Evolutionary conservation across 2,329 filamentous ascomycete species (phyloP).

Genomic region (Epichloe hybrida): DNA sequence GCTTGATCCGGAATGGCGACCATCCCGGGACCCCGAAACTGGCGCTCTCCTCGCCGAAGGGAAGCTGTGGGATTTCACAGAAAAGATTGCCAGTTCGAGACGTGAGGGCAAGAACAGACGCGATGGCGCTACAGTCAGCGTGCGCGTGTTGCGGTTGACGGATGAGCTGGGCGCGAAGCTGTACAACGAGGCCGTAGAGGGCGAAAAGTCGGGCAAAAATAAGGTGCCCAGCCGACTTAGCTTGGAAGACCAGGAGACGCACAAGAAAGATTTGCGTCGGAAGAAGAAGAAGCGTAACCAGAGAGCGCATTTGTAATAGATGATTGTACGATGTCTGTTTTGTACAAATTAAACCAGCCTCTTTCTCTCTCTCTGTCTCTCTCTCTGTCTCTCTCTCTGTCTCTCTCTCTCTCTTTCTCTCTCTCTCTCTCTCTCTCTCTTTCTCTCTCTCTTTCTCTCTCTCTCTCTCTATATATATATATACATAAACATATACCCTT

Average conservation of each 20-base stretch:
- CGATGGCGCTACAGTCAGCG: constrained; percentile 83
- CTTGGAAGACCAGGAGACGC: constrained; percentile 33
- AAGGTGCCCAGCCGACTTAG: constrained; percentile 30
- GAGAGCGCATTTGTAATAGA: constrained; percentile 33
- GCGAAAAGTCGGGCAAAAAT: constrained; percentile 21
- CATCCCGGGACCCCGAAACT: constrained; percentile 47
- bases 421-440: no score
- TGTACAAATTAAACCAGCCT: background rate
- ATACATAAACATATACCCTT: no score
- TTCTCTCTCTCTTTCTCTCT: no score
- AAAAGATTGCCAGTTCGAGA: constrained; percentile 68
- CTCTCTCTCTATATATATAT: no score
- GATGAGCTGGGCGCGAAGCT: constrained; percentile 59
- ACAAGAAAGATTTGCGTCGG: constrained; percentile 32
- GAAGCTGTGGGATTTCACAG: constrained; percentile 80
- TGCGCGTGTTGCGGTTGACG: constrained; percentile 63
- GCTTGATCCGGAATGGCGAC: constrained; percentile 63
- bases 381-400: no score
- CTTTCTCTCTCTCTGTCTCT: fast-evolving
- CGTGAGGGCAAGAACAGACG: constrained; percentile 90
- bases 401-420: no score
- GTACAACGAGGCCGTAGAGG: constrained; percentile 43
- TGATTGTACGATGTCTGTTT: background rate
- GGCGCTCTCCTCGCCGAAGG: constrained; percentile 55
- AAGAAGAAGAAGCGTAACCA: constrained; percentile 34